phyloP scores from a whole-genome alignment of 306 rosid genomes.

The Castanea crenata region DNA sequence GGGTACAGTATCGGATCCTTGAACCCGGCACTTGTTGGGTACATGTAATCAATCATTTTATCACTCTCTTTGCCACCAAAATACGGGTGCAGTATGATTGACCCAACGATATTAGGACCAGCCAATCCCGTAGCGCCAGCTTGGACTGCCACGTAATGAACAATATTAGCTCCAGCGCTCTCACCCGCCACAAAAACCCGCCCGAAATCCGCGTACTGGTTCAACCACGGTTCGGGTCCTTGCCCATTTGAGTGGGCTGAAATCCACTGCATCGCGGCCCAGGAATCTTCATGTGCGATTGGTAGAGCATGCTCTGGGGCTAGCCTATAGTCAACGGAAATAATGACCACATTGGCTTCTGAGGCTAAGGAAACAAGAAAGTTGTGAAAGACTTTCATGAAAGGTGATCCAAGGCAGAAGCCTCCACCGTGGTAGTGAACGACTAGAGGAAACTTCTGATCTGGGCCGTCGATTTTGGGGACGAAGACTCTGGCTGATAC shows the following conservation, averaged over 20 bases:
- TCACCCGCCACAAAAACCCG: slow-evolving; percentile 29
- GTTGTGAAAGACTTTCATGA: neutral
- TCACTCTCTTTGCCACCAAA: slow-evolving; percentile 15
- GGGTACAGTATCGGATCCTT: slow-evolving; percentile 21
- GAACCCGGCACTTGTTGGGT: slow-evolving; percentile 7
- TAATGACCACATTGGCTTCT: slow-evolving; percentile 8
- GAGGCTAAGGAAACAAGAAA: slow-evolving; percentile 5
- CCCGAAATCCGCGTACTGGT: slow-evolving; percentile 17
- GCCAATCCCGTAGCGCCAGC: slow-evolving; percentile 10
- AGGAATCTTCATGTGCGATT: slow-evolving; percentile 23
- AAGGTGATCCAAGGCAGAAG: slow-evolving; percentile 33
- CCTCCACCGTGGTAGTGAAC: slow-evolving; percentile 34
- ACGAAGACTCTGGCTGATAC: slow-evolving; percentile 18
- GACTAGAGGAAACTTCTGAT: slow-evolving; percentile 26
- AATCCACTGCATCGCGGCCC: slow-evolving; percentile 27
- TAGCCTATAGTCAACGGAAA: slow-evolving; percentile 28
- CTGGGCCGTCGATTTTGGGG: slow-evolving; percentile 5
- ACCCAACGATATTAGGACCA: slow-evolving; percentile 9
- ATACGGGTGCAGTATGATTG: slow-evolving; percentile 18
- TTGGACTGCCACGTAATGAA: slow-evolving; percentile 26
- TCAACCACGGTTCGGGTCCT: slow-evolving; percentile 32
- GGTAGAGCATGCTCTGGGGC: slow-evolving; percentile 32
- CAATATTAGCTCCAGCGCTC: slow-evolving; percentile 30
- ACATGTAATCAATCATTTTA: slow-evolving; percentile 6
- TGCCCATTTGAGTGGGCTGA: slow-evolving; percentile 2